Conservation (phyloP, 2,329 filamentous ascomycete species). For the Diplodia sapinea region DNA sequence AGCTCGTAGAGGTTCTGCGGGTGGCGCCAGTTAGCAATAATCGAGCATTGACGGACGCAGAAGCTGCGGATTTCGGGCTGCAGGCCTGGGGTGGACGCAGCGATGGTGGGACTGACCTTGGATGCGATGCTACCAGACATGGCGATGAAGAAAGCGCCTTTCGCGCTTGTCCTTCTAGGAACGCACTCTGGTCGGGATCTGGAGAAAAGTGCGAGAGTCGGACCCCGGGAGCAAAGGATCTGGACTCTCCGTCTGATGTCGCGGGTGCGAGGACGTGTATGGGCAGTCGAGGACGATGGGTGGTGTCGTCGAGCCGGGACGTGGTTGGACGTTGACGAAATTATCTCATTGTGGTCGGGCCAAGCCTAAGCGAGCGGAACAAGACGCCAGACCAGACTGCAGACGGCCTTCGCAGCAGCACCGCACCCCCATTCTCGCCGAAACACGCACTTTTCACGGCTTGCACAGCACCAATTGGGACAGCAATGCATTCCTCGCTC, state of each 20-base stretch:
- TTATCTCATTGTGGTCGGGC: conserved; percentile 32
- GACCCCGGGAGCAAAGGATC: conserved; percentile 48
- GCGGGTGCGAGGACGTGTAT: conserved; percentile 22
- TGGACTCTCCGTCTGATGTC: conserved; percentile 41
- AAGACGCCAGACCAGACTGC: conserved; percentile 20
- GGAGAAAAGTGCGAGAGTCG: conserved; percentile 45
- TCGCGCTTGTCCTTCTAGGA: conserved; percentile 52
- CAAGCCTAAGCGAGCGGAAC: conserved; percentile 31
- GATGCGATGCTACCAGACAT: conserved; percentile 50
- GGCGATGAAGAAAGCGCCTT: conserved; percentile 49
- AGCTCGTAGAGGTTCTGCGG: conserved; percentile 93
- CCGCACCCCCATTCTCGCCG: not conserved
- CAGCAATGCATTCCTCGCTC: conserved; percentile 16
- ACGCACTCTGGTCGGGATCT: conserved; percentile 46
- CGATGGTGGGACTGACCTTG: conserved; percentile 46
- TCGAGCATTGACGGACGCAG: not conserved
- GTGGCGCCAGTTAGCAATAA: conserved; percentile 12
- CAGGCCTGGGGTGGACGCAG: not conserved
- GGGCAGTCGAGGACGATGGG: conserved; percentile 19
- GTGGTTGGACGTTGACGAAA: conserved; percentile 31
- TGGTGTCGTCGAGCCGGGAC: conserved; percentile 26
- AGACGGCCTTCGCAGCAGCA: not conserved
- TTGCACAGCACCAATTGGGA: not conserved
- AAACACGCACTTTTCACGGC: not conserved
- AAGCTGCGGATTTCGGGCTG: conserved; percentile 26